Percentiles rank a stretch among this genome's conserved stretches.
phyloP scores from a whole-genome alignment of 805 yeast species.

The Myxozyma nipponensis region DNA sequence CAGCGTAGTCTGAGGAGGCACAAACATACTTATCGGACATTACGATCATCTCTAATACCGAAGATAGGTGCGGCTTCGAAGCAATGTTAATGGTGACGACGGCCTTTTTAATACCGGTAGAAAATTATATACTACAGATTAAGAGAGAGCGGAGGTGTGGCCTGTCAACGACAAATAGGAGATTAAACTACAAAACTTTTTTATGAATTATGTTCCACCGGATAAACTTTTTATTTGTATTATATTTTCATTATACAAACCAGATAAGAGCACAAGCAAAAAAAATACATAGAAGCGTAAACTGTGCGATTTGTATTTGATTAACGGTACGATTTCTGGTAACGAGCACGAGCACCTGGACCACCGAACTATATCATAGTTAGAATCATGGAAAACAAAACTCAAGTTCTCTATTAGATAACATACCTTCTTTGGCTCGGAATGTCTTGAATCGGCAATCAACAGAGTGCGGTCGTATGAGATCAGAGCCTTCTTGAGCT shows the following conservation, averaged over 20 bases:
- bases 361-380: constrained; percentile 73
- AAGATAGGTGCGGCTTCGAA: too few relatives aligned
- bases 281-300: constrained; percentile 2
- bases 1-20: constrained; percentile 35
- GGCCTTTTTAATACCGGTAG: not conserved
- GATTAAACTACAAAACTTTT: not conserved
- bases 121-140: too few relatives aligned
- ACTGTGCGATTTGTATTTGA: constrained; percentile 5
- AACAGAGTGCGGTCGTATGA: constrained; percentile 98
- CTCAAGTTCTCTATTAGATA: not conserved
- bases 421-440: constrained; percentile 91
- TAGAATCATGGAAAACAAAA: not conserved
- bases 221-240: constrained; percentile 8
- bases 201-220: not conserved
- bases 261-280: not conserved
- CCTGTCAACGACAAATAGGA: not conserved
- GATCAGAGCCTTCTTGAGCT: constrained; percentile 95
- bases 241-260: constrained; percentile 11
- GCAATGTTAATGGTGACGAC: too few relatives aligned
- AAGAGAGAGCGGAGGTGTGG: too few relatives aligned
- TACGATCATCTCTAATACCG: too few relatives aligned
- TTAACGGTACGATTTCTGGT: constrained; percentile 99
- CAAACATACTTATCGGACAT: not conserved
- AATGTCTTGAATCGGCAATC: constrained; percentile 99
- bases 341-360: constrained; percentile 99